A percentile compares a stretch with the other conserved stretches of the same genome.
phyloP scores from a whole-genome alignment of 805 yeast genomes.

The Torulaspora maleeae region DNA sequence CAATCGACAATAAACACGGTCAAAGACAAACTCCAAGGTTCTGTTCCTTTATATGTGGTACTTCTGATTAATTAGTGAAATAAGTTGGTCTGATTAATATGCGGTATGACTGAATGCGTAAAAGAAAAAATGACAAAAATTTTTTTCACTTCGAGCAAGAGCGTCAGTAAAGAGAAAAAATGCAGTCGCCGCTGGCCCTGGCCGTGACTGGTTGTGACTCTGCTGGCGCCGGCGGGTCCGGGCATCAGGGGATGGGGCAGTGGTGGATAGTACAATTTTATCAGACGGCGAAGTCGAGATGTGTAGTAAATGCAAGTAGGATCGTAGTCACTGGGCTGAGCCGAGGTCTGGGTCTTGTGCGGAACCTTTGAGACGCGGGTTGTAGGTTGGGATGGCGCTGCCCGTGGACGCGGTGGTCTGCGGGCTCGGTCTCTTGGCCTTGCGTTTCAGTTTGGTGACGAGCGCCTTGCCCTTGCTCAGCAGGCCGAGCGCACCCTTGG shows the following conservation, averaged over 20 bases:
- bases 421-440: slow-evolving; percentile 8
- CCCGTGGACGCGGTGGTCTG: slow-evolving; percentile 6
- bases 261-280: too few relatives aligned
- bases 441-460: slow-evolving; percentile 8
- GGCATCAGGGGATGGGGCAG: too few relatives aligned
- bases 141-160: neutral
- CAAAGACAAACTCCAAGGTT: too few relatives aligned
- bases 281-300: too few relatives aligned
- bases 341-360: slow-evolving; percentile 6
- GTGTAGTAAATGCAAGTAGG: too few relatives aligned
- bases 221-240: too few relatives aligned
- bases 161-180: neutral
- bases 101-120: neutral
- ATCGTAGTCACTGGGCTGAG: too few relatives aligned
- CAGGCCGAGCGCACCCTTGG: slow-evolving; percentile 7
- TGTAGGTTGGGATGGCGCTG: slow-evolving; percentile 1
- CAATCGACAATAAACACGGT: neutral
- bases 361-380: slow-evolving; percentile 1
- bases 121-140: neutral
- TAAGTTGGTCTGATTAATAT: neutral
- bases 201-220: too few relatives aligned
- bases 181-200: neutral
- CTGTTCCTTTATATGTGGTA: too few relatives aligned
- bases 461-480: slow-evolving; percentile 11
- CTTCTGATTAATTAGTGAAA: too few relatives aligned